Base-by-base conservation (phyloP, 2,329 filamentous ascomycete species). In the Colletotrichum falcatum region DNA sequence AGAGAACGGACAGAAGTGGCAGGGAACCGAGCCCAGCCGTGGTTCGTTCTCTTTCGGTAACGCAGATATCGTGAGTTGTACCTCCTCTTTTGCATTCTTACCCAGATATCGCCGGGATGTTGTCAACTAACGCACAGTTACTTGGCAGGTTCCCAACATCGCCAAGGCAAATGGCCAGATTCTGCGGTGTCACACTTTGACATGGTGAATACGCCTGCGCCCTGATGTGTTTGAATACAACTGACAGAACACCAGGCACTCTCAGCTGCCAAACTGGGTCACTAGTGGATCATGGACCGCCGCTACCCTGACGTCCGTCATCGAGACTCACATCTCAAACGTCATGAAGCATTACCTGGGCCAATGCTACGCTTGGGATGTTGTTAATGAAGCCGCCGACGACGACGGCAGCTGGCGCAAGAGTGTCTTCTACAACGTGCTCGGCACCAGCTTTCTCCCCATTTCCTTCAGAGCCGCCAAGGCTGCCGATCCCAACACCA, bases 181-280 rank as follows among this genome's bases (percentile, higher is more conserved):
- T 33, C 75, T 92, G 61, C 83, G 91, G 65, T 92, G 91, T 78
- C 91, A 93, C 76, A 90, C 85, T 61, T 75, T 85, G n/a, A 81
- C 83, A 46, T 86, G 84, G 84, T 81, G 88, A 76, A 70, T 59
- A 9, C 65, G 74, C 46, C 63, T 75, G 6, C 62, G 70, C 7
- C 72, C 64, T 9, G 70, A 65, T 73, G 18, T 28, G 26, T 6
- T 18, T 66, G 42, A 70, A 30, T 35, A 58, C 71, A 18, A 39
- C 42, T 28, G 2, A 28, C 42, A 33, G 48, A 8, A 3, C 7
- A 7, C 20, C 14, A 73, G 72, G 64, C 73, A 74, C 60, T 73
- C 70, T 11, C 74, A 78, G 49, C 76, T 75, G 14, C 68, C 64
- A 7, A 59, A 35, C 56, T 74, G 71, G 78, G 76, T 79, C 18